A percentile compares a stretch with the other conserved stretches of the same genome.
phyloP scores from a whole-genome alignment of 805 yeast species.

The Candida verbasci region DNA sequence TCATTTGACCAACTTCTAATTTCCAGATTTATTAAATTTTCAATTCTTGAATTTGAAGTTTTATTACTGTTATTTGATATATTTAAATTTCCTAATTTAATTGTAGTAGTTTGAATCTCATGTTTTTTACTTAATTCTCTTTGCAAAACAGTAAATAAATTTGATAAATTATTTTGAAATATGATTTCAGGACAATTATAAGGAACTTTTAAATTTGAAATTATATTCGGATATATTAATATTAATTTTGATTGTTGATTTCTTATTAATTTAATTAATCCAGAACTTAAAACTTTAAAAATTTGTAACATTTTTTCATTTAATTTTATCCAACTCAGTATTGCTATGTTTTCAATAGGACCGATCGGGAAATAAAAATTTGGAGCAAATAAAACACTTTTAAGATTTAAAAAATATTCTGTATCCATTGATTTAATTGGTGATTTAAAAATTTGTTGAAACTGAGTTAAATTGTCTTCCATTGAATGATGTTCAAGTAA shows the following conservation, averaged over 20 bases:
- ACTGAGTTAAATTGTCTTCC: constrained; percentile 44
- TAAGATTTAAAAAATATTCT: constrained; percentile 52
- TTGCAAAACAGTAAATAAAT: constrained; percentile 29
- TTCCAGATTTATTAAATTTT: constrained; percentile 30
- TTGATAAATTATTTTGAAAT: constrained; percentile 42
- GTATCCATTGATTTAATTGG: constrained; percentile 53
- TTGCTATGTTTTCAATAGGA: constrained; percentile 54
- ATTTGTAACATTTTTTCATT: constrained; percentile 45
- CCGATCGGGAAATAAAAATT: constrained; percentile 65
- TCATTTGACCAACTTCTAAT: constrained; percentile 35
- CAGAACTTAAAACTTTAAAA: constrained; percentile 48
- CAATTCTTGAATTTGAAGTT: constrained; percentile 17
- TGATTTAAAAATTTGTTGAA: constrained; percentile 45
- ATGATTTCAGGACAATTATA: constrained; percentile 63
- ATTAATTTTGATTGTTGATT: constrained; percentile 47
- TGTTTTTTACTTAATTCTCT: constrained; percentile 36
- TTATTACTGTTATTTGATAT: constrained; percentile 19
- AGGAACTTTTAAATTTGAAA: constrained; percentile 51
- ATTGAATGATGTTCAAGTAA: constrained; percentile 45
- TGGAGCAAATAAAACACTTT: constrained; percentile 69
- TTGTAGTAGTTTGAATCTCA: constrained; percentile 33
- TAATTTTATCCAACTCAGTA: constrained; percentile 49
- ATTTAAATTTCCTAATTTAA: constrained; percentile 37
- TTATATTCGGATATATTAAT: constrained; percentile 51
- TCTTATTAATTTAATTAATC: constrained; percentile 52